A percentile compares a stretch with the other conserved stretches of the same genome.
phyloP scores from a whole-genome alignment of 2,329 filamentous ascomycete species.

The Alternaria infectoria region DNA sequence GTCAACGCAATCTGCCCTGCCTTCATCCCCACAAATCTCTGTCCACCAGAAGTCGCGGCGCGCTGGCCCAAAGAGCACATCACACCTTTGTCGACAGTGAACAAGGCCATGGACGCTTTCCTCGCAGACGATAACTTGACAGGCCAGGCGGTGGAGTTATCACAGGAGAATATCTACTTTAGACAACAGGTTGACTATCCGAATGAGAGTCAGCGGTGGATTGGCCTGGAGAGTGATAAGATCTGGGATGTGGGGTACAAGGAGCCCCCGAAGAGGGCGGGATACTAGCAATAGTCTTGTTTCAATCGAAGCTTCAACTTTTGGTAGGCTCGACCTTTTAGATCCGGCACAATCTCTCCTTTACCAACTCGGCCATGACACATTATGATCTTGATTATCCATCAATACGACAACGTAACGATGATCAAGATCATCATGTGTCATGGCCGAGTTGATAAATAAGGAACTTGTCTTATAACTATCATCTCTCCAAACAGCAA shows the following conservation, averaged over 20 bases:
- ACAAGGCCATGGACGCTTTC: constrained; percentile 49
- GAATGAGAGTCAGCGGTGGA: constrained; percentile 51
- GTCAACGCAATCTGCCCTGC: constrained; percentile 52
- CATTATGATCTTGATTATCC: too few relatives aligned
- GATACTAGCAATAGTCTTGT: constrained; percentile 14
- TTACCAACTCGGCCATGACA: too few relatives aligned
- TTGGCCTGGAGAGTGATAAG: constrained; percentile 34
- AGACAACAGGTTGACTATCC: constrained; percentile 47
- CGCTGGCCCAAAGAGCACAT: constrained; percentile 49
- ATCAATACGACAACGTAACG: too few relatives aligned
- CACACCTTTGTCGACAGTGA: constrained; percentile 50
- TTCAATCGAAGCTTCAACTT: neutral
- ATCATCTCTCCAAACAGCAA: neutral
- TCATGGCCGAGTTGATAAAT: too few relatives aligned
- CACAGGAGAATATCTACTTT: constrained; percentile 50
- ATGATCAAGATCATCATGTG: too few relatives aligned
- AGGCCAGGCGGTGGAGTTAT: constrained; percentile 52
- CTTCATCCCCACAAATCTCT: constrained; percentile 49
- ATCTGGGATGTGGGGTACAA: constrained; percentile 45
- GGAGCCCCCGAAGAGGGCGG: constrained; percentile 29
- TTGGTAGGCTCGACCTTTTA: neutral
- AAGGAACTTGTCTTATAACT: too few relatives aligned
- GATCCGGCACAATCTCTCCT: too few relatives aligned
- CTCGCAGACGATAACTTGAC: constrained; percentile 43
- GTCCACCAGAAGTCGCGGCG: constrained; percentile 47